A percentile compares a stretch with the other conserved stretches of the same genome.
These are phyloP conservation scores for Candida albicans DNA, from an alignment of 1,139 yeast species.

Conservation along the genomic window DNA sequence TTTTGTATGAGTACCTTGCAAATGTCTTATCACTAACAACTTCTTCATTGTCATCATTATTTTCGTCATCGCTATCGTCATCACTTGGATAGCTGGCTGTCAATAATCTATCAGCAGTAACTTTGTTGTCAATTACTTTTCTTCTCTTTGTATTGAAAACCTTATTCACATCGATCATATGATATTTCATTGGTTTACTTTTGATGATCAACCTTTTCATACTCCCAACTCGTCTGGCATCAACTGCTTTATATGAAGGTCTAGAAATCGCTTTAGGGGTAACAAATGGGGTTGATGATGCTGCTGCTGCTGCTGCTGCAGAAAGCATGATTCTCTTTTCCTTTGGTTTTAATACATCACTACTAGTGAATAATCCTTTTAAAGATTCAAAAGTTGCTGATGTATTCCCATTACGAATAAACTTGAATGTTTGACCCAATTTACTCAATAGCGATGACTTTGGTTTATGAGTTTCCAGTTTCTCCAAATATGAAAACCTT, in stretches of 20 bases:
- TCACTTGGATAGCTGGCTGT: slow-evolving; percentile 19
- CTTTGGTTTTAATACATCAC: slow-evolving; percentile 22
- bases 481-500: slow-evolving; percentile 19
- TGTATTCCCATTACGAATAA: slow-evolving; percentile 26
- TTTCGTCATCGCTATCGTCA: slow-evolving; percentile 22
- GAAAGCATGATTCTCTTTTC: slow-evolving; percentile 14
- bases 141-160: slow-evolving; percentile 37
- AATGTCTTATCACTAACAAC: slow-evolving; percentile 10
- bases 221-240: slow-evolving; percentile 19
- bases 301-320: slow-evolving; percentile 2
- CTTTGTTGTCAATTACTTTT: slow-evolving; percentile 26
- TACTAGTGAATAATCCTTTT: slow-evolving; percentile 27
- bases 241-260: slow-evolving; percentile 17
- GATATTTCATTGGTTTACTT: slow-evolving; percentile 44
- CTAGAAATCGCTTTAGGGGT: slow-evolving; percentile 16
- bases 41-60: slow-evolving; percentile 19
- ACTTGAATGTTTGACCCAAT: slow-evolving; percentile 39
- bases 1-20: slow-evolving; percentile 19
- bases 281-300: slow-evolving; percentile 11
- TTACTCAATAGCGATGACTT: slow-evolving; percentile 31
- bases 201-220: slow-evolving; percentile 41
- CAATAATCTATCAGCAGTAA: slow-evolving; percentile 19
- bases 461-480: slow-evolving; percentile 12
- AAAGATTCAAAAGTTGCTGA: slow-evolving; percentile 16
- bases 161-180: slow-evolving; percentile 45